A percentile compares a stretch with the other conserved stretches of the same genome.
Conservation (phyloP, 73 alveolate genomes). For the Symbiodinium natans region DNA sequence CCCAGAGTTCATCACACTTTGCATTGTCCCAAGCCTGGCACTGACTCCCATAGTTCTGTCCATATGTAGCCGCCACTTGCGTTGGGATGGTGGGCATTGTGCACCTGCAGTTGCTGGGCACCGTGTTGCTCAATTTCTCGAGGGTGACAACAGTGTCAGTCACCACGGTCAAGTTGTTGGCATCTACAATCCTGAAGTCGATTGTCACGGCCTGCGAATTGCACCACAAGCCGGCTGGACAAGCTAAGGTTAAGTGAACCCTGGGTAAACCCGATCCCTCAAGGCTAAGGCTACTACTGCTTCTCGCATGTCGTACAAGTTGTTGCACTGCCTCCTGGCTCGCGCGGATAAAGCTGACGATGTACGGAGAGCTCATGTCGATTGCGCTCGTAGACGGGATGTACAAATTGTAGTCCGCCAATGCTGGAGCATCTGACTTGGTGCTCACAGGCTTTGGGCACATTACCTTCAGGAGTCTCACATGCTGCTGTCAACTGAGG, state of each 20-base stretch:
- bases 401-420: conserved; percentile 71
- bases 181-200: not conserved
- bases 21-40: conserved; percentile 9
- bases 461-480: not conserved
- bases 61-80: not conserved
- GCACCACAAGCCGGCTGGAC: no score
- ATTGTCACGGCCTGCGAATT: not conserved
- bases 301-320: no score
- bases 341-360: conserved; percentile 63
- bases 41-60: not conserved
- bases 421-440: conserved; percentile 59
- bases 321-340: not conserved
- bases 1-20: conserved; percentile 8
- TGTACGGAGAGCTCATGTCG: conserved; percentile 48
- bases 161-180: not conserved
- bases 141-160: conserved; percentile 6
- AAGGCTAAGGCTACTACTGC: no score
- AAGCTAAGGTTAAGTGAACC: no score
- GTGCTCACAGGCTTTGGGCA: conserved; percentile 22
- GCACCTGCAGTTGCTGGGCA: conserved; percentile 35
- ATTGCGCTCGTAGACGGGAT: conserved; percentile 34
- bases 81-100: not conserved
- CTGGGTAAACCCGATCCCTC: no score
- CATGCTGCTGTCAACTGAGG: not conserved
- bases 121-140: conserved; percentile 14